Evolutionary conservation across 768 basidiomycete genomes (phyloP), one percentile per base, ranked within the genome.

Genomic region (Collybia mongolica): DNA sequence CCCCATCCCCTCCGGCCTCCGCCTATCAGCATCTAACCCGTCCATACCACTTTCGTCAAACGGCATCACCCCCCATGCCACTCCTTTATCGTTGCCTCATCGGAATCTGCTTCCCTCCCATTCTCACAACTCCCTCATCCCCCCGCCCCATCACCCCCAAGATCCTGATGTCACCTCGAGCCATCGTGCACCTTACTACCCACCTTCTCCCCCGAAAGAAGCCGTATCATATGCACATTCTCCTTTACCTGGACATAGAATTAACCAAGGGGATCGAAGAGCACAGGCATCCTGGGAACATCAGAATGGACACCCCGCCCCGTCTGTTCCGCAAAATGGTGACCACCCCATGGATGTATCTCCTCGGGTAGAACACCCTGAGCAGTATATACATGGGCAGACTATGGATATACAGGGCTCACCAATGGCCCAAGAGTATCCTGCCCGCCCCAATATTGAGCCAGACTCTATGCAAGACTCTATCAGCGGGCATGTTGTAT

Each of bases 301-400:
- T 48, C 22, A 49, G 26, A 54, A 51, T 39, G 55, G 51, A 42
- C 54, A 39, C 11, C 49, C 52, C 32, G 44, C 59, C 36, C 47
- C 69, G 58, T 32, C 63, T 39, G 37, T 47, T 20, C 48, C 60
- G 29, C 54, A 60, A 41, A 72, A 73, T 38, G 71, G 68, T 53
- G 82, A 83, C 60, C 74, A 74, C 57, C 72, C 76, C 43, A 89
- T 90, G 84, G 84, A 85, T 47, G 65, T 81, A 12, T 77, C 81
- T 14, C 75, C 82, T 11, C 72, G 73, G 49, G 63, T 62, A 26
- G 82, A 86, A 51, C 60, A 66, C 8, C 60, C 69, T 17, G 72
- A 74, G 17, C 74, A 77, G 39, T 73, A 75, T 50, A 50, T 63
- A 39, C 67, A 70, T 55, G 74, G 68, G 8, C 79, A 79, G 55